phyloP scores from a whole-genome alignment of 78 protist species.

The Polysphondylium violaceum region DNA sequence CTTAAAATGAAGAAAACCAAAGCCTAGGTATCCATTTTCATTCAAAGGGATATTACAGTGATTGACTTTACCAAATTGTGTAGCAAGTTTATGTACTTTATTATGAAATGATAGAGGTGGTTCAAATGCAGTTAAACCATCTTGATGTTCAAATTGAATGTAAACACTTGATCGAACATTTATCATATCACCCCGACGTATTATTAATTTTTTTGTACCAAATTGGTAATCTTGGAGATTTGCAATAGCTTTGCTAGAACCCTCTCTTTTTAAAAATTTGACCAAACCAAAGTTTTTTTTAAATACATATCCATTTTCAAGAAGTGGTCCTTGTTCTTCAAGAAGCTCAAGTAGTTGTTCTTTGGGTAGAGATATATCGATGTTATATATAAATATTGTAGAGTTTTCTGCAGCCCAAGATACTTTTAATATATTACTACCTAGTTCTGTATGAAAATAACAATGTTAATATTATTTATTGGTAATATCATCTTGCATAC shows the following conservation, averaged over 20 bases:
- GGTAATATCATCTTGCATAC: no score
- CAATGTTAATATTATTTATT: no score
- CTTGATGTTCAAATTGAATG: no score
- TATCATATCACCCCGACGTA: slow-evolving; percentile 50
- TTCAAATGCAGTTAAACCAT: no score
- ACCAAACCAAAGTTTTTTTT: slow-evolving; percentile 30
- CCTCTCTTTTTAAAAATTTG: slow-evolving; percentile 1
- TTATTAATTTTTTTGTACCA: slow-evolving; percentile 1
- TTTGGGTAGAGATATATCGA: background rate
- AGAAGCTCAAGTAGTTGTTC: background rate
- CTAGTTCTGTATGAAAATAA: background rate
- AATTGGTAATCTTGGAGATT: background rate
- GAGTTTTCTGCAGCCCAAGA: slow-evolving; percentile 34
- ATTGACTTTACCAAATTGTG: slow-evolving; percentile 39
- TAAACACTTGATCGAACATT: no score
- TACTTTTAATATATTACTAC: slow-evolving; percentile 5
- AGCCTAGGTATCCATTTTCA: slow-evolving; percentile 20
- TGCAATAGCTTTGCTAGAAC: slow-evolving; percentile 6
- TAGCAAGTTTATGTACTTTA: background rate
- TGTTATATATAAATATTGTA: slow-evolving; percentile 26
- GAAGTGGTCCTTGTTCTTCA: background rate
- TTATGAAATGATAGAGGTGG: slow-evolving; percentile 28
- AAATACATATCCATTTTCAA: slow-evolving; percentile 9
- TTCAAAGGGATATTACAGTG: slow-evolving; percentile 35
- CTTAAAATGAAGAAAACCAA: slow-evolving; percentile 46